A percentile compares a stretch with the other conserved stretches of the same genome.
Conservation (phyloP, 805 yeast species). For the Pichia eremophila region DNA sequence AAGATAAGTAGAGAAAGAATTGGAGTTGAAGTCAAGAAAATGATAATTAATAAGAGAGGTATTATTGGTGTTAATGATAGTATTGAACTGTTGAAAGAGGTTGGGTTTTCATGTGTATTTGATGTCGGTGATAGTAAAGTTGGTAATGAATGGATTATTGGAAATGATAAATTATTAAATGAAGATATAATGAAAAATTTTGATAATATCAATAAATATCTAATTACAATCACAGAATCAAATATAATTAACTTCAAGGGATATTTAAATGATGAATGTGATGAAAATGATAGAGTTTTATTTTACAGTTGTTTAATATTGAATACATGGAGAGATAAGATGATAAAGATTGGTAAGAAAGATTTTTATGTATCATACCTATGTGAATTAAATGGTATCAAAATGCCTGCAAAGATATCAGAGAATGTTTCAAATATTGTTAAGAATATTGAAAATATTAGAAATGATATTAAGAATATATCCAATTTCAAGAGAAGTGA, state of each 20-base stretch:
- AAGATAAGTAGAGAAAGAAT: slow-evolving; percentile 88
- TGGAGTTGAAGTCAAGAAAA: slow-evolving; percentile 77
- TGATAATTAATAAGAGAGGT: slow-evolving; percentile 40
- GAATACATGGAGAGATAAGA: slow-evolving; percentile 36
- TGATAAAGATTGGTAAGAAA: slow-evolving; percentile 22
- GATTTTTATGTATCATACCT: slow-evolving; percentile 34
- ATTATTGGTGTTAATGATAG: slow-evolving; percentile 51
- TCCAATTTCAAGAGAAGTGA: slow-evolving; percentile 39
- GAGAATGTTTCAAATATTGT: slow-evolving; percentile 41
- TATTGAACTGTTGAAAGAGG: slow-evolving; percentile 44
- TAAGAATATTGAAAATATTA: slow-evolving; percentile 22
- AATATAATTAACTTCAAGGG: neutral
- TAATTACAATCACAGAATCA: slow-evolving; percentile 14
- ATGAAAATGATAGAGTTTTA: slow-evolving; percentile 16
- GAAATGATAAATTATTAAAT: slow-evolving; percentile 4
- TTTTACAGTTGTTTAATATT: slow-evolving; percentile 45
- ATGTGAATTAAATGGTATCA: slow-evolving; percentile 61
- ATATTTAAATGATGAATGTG: slow-evolving; percentile 3
- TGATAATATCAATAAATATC: slow-evolving; percentile 13
- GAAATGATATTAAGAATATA: slow-evolving; percentile 10
- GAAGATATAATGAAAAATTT: slow-evolving; percentile 13
- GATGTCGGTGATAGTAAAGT: slow-evolving; percentile 26
- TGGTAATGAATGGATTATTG: slow-evolving; percentile 13
- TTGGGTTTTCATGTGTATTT: slow-evolving; percentile 53
- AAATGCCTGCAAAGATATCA: slow-evolving; percentile 49